Percentiles rank a stretch among this genome's conserved stretches.
Evolutionary conservation across 2,329 filamentous ascomycete genomes (phyloP).

Genomic region (Apiospora koreana): DNA sequence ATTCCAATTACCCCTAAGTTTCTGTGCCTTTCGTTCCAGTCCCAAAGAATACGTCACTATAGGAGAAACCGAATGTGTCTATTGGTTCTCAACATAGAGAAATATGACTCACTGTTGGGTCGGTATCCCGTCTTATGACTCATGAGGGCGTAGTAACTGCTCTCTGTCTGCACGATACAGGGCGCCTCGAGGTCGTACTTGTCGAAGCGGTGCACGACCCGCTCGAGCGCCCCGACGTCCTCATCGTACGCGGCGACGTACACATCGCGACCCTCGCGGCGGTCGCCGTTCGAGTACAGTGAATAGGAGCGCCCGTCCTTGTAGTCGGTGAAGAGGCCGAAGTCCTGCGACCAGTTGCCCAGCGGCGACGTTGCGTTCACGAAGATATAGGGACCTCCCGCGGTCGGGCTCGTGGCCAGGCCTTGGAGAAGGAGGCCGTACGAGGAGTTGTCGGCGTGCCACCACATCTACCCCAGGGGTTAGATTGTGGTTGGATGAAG

Average conservation of each 20-base stretch:
- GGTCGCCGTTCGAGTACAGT: constrained; percentile 61
- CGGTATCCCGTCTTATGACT: constrained; percentile 65
- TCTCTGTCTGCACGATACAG: constrained; percentile 60
- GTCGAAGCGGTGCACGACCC: constrained; percentile 55
- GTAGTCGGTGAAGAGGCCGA: constrained; percentile 61
- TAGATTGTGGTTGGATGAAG: background rate
- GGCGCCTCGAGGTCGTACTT: constrained; percentile 63
- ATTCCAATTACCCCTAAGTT: background rate
- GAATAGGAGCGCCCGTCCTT: constrained; percentile 57
- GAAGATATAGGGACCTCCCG: constrained; percentile 56
- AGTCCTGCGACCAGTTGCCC: constrained; percentile 65
- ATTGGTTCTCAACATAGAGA: background rate
- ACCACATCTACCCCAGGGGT: constrained; percentile 46
- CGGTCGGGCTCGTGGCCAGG: constrained; percentile 52
- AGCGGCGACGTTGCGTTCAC: constrained; percentile 54
- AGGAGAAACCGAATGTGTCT: background rate
- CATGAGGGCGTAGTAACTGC: constrained; percentile 62
- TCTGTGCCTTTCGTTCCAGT: background rate
- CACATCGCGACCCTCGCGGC: constrained; percentile 54
- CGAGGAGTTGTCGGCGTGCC: constrained; percentile 60
- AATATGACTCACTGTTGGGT: constrained; percentile 46
- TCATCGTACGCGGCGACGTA: constrained; percentile 57
- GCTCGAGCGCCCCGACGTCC: constrained; percentile 50
- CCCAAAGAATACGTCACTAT: background rate
- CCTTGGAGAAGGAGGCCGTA: constrained; percentile 60